phyloP scores from a whole-genome alignment of 352 stramenopile species.

The Phytophthora colocasiae region DNA sequence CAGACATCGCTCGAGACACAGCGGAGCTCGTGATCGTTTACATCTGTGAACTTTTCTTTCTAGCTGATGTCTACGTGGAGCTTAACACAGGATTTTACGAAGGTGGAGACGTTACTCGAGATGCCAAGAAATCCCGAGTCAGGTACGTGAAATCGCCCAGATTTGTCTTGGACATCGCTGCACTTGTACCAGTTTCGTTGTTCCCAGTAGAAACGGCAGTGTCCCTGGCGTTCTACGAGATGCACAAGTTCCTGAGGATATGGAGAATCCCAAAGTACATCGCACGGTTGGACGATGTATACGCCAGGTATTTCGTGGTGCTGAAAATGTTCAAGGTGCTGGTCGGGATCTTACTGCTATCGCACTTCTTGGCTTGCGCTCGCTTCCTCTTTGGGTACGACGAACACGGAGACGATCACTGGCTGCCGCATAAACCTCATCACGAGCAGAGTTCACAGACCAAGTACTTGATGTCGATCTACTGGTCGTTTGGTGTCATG shows the following conservation, averaged over 20 bases:
- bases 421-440: constrained; percentile 42
- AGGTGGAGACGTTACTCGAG: constrained; percentile 59
- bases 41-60: constrained; percentile 63
- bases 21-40: constrained; percentile 52
- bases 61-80: constrained; percentile 64
- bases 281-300: constrained; percentile 60
- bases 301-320: constrained; percentile 59
- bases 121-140: constrained; percentile 50
- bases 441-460: constrained; percentile 28
- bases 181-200: constrained; percentile 55
- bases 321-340: constrained; percentile 79
- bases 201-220: constrained; percentile 22
- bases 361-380: constrained; percentile 66
- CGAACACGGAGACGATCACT: constrained; percentile 51
- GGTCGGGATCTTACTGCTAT: constrained; percentile 52
- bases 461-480: constrained; percentile 68
- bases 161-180: constrained; percentile 58
- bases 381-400: constrained; percentile 67
- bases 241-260: constrained; percentile 65
- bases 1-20: constrained; percentile 22
- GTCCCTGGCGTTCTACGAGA: constrained; percentile 56
- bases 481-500: constrained; percentile 69
- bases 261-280: constrained; percentile 66
- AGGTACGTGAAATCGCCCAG: constrained; percentile 65
- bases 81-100: constrained; percentile 80